Evolutionary conservation across 2,329 filamentous ascomycete genomes (phyloP), one percentile per base, ranked within the genome.

Genomic region (Neopestalotiopsis clavispora): DNA sequence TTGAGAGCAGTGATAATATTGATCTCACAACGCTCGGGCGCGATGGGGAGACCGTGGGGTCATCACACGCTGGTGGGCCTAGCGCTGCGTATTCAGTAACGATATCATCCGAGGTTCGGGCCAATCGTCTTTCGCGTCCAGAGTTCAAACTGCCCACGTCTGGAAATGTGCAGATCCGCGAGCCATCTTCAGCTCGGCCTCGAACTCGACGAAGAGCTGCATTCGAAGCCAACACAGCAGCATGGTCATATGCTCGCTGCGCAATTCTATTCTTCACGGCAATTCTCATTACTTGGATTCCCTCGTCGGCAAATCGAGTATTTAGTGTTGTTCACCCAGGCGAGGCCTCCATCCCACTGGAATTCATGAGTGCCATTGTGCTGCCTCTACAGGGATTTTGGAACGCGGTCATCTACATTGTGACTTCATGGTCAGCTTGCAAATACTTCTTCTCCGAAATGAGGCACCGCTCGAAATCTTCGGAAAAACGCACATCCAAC

Each of bases 371-470:
- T 28, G 90, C 92, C 0, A 86, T 94, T 56, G 93, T 96, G 1
- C 85, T 97, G 9, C 93, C 94, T 0, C 85, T 94, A 0, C 94
- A 97, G 77, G 94, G 94, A 0, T 92, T 95, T 75, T 96, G 93
- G 93, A 97, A 97, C 77, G 88, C 90, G 20, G 79, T 92, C 69
- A 94, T 97, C 72, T 97, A 96, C 79, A 80, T 89, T 17, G 85
- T 88, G 12, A 94, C 92, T 1, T 93, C 91, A 5, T 88, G 89
- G 84, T 80, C 86, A 64, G 90, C 90, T 0, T 90, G 89, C 75
- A 86, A 85, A 76, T 79, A 80, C 40, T 78, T 89, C 34, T 80
- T 81, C 32, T 77, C 78, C 5, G 83, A 83, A 65, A 69, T 84
- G 1, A 73, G 30, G 2, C 20, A 65, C 34, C 60, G 40, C 6